Conservation (phyloP, 1,284 basidiomycete species). For the Stereum hirsutum region DNA sequence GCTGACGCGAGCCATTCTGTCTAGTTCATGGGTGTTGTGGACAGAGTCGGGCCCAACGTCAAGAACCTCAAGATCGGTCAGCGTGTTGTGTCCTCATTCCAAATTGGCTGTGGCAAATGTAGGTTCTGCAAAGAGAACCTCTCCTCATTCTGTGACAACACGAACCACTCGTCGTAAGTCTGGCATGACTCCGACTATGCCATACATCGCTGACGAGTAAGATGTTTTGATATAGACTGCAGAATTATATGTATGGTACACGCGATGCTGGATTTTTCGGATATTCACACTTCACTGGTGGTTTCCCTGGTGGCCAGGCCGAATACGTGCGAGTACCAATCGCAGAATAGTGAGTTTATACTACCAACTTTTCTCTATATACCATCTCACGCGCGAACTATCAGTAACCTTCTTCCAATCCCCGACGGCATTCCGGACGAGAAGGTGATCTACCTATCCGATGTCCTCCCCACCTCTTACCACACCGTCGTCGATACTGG, state of each 20-base stretch:
- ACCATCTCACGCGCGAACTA: no score
- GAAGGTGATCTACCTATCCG: slow-evolving; percentile 56
- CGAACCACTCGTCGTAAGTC: slow-evolving; percentile 55
- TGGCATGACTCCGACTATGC: slow-evolving; percentile 1
- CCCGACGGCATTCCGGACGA: slow-evolving; percentile 61
- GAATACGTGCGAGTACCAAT: slow-evolving; percentile 64
- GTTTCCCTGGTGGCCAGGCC: slow-evolving; percentile 66
- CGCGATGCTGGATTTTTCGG: slow-evolving; percentile 69
- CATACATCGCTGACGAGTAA: background rate
- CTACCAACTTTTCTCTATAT: no score
- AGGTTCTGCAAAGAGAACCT: slow-evolving; percentile 65
- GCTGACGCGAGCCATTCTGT: background rate
- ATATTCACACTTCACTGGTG: slow-evolving; percentile 67
- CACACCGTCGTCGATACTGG: slow-evolving; percentile 65
- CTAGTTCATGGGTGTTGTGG: slow-evolving; percentile 64
- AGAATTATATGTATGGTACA: slow-evolving; percentile 62
- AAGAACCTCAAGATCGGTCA: slow-evolving; percentile 51
- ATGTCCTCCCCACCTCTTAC: slow-evolving; percentile 69
- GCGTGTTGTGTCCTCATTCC: slow-evolving; percentile 70
- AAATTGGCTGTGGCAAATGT: slow-evolving; percentile 73
- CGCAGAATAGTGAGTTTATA: no score
- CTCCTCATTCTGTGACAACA: slow-evolving; percentile 64
- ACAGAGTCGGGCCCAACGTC: slow-evolving; percentile 55
- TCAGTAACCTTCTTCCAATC: slow-evolving; percentile 61
- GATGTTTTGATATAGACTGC: slow-evolving; percentile 28